A percentile compares a stretch with the other conserved stretches of the same genome.
Conservation (phyloP, 306 rosid species). For the Citrullus mucosospermus region DNA sequence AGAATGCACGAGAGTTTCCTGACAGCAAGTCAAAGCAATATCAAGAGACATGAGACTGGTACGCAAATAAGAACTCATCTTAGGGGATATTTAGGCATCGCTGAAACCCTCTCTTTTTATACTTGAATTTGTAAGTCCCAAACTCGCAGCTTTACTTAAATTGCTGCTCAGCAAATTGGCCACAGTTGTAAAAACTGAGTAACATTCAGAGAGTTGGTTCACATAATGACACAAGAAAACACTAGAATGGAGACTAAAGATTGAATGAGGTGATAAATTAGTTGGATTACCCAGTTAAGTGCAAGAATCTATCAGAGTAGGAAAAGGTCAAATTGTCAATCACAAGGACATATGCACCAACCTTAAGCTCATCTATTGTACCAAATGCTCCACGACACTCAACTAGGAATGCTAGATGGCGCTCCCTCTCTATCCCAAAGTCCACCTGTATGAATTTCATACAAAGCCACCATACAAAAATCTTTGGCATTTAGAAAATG, state of each 20-base stretch:
- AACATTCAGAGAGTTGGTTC: not conserved
- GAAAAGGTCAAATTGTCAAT: not conserved
- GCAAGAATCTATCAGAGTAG: not conserved
- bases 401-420: conserved; percentile 65
- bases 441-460: conserved; percentile 46
- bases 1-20: conserved; percentile 83
- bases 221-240: not conserved
- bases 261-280: not conserved
- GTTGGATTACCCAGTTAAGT: not conserved
- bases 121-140: not conserved
- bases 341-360: conserved; percentile 12
- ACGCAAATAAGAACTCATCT: not conserved
- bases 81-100: not conserved
- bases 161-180: not conserved
- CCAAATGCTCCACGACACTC: conserved; percentile 87
- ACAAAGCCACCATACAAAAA: not conserved
- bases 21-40: conserved; percentile 25
- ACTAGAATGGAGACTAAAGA: not conserved
- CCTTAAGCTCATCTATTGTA: conserved; percentile 65
- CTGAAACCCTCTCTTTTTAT: not conserved
- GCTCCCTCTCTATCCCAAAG: conserved; percentile 60
- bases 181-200: not conserved
- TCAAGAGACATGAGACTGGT: not conserved
- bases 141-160: not conserved
- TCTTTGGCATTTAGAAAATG: not conserved